These are phyloP conservation scores for Cordyceps pruinosa DNA, from an alignment of 2,329 filamentous ascomycete species.

Conservation along the genomic window DNA sequence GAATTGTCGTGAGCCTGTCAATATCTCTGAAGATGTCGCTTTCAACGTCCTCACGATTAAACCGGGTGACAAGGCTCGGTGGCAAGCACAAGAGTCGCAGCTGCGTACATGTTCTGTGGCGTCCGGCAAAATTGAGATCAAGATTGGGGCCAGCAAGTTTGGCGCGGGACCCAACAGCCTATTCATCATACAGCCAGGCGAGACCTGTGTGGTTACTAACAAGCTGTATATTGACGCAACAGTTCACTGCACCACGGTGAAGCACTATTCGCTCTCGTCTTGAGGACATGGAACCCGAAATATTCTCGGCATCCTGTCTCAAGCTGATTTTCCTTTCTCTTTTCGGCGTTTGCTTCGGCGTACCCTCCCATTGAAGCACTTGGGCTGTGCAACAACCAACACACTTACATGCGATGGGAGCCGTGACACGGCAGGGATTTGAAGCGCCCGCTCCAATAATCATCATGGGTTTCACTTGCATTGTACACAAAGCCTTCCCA, in stretches of 20 bases:
- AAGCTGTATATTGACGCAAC: conserved; percentile 37
- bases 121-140: conserved; percentile 35
- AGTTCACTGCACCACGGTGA: conserved; percentile 34
- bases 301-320: not conserved
- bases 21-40: conserved; percentile 30
- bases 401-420: too few species aligned
- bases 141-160: conserved; percentile 30
- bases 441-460: not conserved
- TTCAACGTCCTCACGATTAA: conserved; percentile 36
- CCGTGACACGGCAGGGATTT: not conserved
- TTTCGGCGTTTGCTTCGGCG: not conserved
- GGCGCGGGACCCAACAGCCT: conserved; percentile 37
- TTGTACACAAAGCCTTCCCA: not conserved
- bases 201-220: conserved; percentile 34
- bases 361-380: too few species aligned
- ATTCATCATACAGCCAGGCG: conserved; percentile 35
- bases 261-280: conserved; percentile 16
- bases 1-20: conserved; percentile 28
- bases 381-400: too few species aligned
- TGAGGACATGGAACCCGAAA: not conserved
- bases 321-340: not conserved
- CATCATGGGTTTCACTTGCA: not conserved
- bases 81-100: conserved; percentile 22
- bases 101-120: conserved; percentile 35
- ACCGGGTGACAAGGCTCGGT: conserved; percentile 29